Base-by-base conservation (phyloP, 2,329 filamentous ascomycete genomes). In the Penicillium thymicola region DNA sequence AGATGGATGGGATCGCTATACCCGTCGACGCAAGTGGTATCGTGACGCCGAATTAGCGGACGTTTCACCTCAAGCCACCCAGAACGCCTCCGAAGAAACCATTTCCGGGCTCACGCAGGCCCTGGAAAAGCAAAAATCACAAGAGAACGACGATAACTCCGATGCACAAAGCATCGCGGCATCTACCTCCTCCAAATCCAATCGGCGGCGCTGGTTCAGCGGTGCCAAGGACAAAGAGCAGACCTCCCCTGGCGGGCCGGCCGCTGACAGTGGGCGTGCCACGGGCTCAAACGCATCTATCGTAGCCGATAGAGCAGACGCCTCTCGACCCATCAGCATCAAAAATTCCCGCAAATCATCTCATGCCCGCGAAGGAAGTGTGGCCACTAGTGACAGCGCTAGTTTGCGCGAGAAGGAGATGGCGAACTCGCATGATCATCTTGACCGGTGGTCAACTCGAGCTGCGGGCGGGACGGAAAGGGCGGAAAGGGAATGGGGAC, bases 31-130 rank as follows among this genome's bases (percentile, higher is more conserved):
- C 60, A 97, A 97, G 76, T 99, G 94, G 94, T 94, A 91, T 70
- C 89, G 94, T 38, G 94, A 97, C 70, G 94, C 94, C 10, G 94
- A 99, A 76, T 83, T 99, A 4, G 90, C 97, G 34, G 94, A 99
- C 70, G 77, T 88, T 8, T 55, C 54, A 10, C 71, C 75, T 40
- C 23, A 76, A 58, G 67, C 78, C 49, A 78, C 80, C 59, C 10
- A 52, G 9, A 70, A 78, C 30, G 75, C 78, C 47, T 68, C 77
- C 14, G 67, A 77, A 55, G 75, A 77, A 42, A 73, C 78, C 11
- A 40, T 71, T 72, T 59, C 71, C 66, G 64, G 62, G 59, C 65
- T 60, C 69, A 71, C 64, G 38, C 64, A 65, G 57, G 65, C 59
- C 25, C 58, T 68, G 18, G 64, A 63, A 50, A 55, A 42, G 30